These are phyloP conservation scores for Trapa bicornis DNA, from an alignment of 345 rosid species.

Conservation along the genomic window DNA sequence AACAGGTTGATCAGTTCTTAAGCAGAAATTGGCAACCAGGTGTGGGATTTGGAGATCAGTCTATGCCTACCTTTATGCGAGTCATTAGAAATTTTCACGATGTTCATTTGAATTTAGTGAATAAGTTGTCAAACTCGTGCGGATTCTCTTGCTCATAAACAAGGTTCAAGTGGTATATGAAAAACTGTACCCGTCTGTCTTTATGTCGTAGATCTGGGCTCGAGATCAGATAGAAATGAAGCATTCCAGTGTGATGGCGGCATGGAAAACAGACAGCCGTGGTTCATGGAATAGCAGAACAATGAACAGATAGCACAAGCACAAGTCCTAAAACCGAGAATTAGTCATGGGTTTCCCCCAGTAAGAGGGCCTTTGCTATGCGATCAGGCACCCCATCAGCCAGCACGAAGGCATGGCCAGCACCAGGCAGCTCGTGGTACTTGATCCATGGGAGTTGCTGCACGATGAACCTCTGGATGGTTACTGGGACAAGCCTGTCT, in stretches of 20 bases:
- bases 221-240: not conserved
- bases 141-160: too few relatives aligned
- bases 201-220: not conserved
- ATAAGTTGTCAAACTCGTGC: too few relatives aligned
- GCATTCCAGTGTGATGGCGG: not conserved
- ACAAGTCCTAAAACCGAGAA: not conserved
- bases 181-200: not conserved
- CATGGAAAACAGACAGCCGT: not conserved
- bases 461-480: slow-evolving; percentile 12
- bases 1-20: too few relatives aligned
- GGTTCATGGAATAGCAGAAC: not conserved
- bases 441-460: slow-evolving; percentile 14
- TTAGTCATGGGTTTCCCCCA: slow-evolving; percentile 9
- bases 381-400: slow-evolving; percentile 14
- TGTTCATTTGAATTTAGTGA: not conserved
- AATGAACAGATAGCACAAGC: not conserved
- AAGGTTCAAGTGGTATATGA: too few relatives aligned
- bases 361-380: slow-evolving; percentile 9
- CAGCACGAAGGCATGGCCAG: slow-evolving; percentile 7
- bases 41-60: too few relatives aligned
- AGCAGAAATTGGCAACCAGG: too few relatives aligned
- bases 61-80: too few relatives aligned
- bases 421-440: slow-evolving; percentile 13
- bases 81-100: not conserved
- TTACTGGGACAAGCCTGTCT: slow-evolving; percentile 11